These are phyloP conservation scores for Naganishia liquefaciens DNA, from an alignment of 1,284 basidiomycete genomes.

Conservation along the genomic window DNA sequence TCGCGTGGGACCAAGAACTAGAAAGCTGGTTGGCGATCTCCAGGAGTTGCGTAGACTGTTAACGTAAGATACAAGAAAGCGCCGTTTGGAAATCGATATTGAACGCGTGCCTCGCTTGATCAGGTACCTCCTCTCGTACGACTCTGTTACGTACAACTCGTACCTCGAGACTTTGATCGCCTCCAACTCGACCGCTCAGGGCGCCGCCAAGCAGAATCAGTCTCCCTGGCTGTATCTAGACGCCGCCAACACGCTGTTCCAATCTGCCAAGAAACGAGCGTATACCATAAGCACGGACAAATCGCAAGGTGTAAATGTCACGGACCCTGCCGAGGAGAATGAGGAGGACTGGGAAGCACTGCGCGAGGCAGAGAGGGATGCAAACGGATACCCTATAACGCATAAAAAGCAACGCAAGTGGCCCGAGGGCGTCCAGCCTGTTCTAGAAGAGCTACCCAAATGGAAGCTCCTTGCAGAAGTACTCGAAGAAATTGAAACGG, in stretches of 20 bases:
- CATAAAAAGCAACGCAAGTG: conserved; percentile 36
- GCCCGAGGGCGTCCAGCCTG: conserved; percentile 68
- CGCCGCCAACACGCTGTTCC: conserved; percentile 83
- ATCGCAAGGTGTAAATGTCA: conserved; percentile 44
- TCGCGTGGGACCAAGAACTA: conserved; percentile 86
- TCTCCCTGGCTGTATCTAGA: conserved; percentile 86
- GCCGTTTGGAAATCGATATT: neutral
- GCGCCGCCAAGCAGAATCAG: conserved; percentile 63
- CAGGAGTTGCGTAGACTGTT: conserved; percentile 81
- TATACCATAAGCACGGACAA: conserved; percentile 59
- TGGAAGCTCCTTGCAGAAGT: conserved; percentile 85
- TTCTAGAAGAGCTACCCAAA: conserved; percentile 92
- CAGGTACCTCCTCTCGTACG: conserved; percentile 87
- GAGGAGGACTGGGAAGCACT: conserved; percentile 50
- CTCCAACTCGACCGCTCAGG: conserved; percentile 61
- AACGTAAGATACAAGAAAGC: conserved; percentile 61
- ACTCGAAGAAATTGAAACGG: conserved; percentile 87
- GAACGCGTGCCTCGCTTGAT: neutral
- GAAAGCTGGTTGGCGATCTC: conserved; percentile 86
- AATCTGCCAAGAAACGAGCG: conserved; percentile 74
- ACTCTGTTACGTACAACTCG: conserved; percentile 84
- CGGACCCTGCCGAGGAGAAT: conserved; percentile 35
- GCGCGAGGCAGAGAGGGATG: conserved; percentile 38
- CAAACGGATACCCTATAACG: conserved; percentile 40
- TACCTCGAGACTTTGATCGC: conserved; percentile 90